Conservation (phyloP, 805 yeast species). For the Pichia rugopelliculosa region DNA sequence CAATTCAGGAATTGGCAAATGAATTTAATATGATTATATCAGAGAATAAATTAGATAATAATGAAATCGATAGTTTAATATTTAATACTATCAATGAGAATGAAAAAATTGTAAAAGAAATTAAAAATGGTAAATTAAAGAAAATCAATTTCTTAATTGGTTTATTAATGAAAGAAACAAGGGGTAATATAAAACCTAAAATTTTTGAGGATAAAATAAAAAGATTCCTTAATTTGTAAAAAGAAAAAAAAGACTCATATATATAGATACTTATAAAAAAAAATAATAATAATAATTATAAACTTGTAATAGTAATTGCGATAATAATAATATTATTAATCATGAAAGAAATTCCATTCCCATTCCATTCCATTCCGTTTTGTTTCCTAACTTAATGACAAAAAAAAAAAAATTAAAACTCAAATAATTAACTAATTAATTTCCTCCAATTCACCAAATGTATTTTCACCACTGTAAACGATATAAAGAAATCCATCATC, state of each 20-base stretch:
- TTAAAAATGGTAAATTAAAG: conserved; percentile 47
- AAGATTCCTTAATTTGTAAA: conserved; percentile 10
- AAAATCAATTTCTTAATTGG: conserved; percentile 79
- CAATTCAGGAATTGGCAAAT: conserved; percentile 41
- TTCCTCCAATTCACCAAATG: conserved; percentile 58
- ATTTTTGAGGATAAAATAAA: conserved; percentile 21
- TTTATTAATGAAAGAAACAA: conserved; percentile 70
- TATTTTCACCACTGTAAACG: conserved; percentile 94
- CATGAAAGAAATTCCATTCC: not conserved
- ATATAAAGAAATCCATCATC: conserved; percentile 96
- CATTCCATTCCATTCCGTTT: no score
- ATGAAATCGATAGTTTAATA: conserved; percentile 18
- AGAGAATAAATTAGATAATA: conserved; percentile 20
- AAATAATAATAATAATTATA: conserved; percentile 1
- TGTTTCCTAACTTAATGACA: no score
- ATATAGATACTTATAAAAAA: not conserved
- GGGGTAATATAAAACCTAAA: conserved; percentile 45
- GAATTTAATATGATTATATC: conserved; percentile 42
- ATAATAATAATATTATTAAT: not conserved
- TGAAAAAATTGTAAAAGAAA: conserved; percentile 48
- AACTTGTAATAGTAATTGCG: not conserved
- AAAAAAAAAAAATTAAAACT: not conserved
- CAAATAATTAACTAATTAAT: not conserved
- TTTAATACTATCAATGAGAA: conserved; percentile 30
- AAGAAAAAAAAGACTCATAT: not conserved